A percentile compares a stretch with the other conserved stretches of the same genome.
Conservation (phyloP, 129 eudicot species). For the Flaveria trinervia region DNA sequence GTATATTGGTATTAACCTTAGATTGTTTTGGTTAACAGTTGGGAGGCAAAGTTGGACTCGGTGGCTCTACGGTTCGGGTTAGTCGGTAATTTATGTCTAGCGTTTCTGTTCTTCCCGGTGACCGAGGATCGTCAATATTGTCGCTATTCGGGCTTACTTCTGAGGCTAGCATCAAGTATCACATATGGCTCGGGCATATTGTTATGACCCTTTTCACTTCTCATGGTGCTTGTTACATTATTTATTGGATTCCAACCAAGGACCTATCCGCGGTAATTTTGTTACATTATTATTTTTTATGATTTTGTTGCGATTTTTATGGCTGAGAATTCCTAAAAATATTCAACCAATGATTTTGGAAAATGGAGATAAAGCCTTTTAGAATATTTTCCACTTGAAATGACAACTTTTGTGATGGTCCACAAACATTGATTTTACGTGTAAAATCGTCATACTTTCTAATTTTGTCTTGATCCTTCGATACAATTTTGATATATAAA, state of each 20-base stretch:
- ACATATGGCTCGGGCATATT: slow-evolving; percentile 82
- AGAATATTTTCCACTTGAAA: slow-evolving; percentile 27
- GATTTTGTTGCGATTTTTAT: background rate
- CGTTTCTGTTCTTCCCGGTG: slow-evolving; percentile 79
- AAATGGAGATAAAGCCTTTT: slow-evolving; percentile 10
- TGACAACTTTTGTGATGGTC: slow-evolving; percentile 27
- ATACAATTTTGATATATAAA: too few relatives aligned
- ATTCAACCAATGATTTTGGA: slow-evolving; percentile 27
- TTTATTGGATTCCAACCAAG: slow-evolving; percentile 60
- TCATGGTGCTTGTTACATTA: slow-evolving; percentile 71
- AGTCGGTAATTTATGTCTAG: slow-evolving; percentile 62
- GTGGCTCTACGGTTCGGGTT: slow-evolving; percentile 63
- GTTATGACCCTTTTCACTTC: slow-evolving; percentile 69
- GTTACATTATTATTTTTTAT: background rate
- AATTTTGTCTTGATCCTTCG: too few relatives aligned
- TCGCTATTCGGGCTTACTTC: slow-evolving; percentile 71
- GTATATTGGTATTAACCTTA: background rate
- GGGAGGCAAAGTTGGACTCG: slow-evolving; percentile 61
- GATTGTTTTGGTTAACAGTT: slow-evolving; percentile 42
- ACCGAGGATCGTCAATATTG: slow-evolving; percentile 74
- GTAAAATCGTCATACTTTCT: too few relatives aligned
- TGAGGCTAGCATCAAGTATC: slow-evolving; percentile 80
- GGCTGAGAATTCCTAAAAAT: slow-evolving; percentile 8
- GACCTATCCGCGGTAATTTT: slow-evolving; percentile 56
- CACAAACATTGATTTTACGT: slow-evolving; percentile 12